A percentile compares a stretch with the other conserved stretches of the same genome.
phyloP scores from a whole-genome alignment of 176 grass and related monocot species.

The Ampelocalamus luodianensis region DNA sequence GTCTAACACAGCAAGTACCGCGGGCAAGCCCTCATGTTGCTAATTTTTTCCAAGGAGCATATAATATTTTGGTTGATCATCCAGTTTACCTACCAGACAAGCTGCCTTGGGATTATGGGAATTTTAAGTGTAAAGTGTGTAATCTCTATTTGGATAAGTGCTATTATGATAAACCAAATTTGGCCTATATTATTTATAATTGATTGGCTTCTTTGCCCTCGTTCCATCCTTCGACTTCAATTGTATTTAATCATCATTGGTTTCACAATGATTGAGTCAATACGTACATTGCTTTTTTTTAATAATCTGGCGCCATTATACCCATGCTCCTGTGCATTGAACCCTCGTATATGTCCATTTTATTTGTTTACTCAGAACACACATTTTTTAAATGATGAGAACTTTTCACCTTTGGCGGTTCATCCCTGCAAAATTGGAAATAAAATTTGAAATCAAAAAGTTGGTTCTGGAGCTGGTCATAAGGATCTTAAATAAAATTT shows the following conservation, averaged over 20 bases:
- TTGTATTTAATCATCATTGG: constrained; percentile 13
- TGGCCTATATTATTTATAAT: constrained; percentile 22
- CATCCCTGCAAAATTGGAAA: constrained; percentile 6
- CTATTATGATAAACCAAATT: constrained; percentile 13
- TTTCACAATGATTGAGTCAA: constrained; percentile 18
- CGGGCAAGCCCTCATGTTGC: neutral
- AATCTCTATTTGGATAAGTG: neutral
- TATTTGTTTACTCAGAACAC: constrained; percentile 35
- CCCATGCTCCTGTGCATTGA: constrained; percentile 11
- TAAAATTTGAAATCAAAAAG: constrained; percentile 21
- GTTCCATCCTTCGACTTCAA: neutral
- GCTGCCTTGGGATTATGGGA: constrained; percentile 7
- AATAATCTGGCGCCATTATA: neutral
- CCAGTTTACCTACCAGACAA: neutral
- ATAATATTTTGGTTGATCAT: constrained; percentile 2
- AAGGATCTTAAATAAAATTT: constrained; percentile 19
- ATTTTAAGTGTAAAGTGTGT: neutral
- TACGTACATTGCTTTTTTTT: neutral
- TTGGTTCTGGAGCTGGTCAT: constrained; percentile 16
- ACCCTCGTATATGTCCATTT: constrained; percentile 5
- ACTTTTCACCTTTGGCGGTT: neutral
- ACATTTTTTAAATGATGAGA: neutral
- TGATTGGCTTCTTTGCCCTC: neutral
- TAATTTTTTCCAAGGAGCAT: neutral
- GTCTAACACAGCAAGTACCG: neutral